phyloP scores from a whole-genome alignment of 768 basidiomycete genomes.

The Panellus pusillus region DNA sequence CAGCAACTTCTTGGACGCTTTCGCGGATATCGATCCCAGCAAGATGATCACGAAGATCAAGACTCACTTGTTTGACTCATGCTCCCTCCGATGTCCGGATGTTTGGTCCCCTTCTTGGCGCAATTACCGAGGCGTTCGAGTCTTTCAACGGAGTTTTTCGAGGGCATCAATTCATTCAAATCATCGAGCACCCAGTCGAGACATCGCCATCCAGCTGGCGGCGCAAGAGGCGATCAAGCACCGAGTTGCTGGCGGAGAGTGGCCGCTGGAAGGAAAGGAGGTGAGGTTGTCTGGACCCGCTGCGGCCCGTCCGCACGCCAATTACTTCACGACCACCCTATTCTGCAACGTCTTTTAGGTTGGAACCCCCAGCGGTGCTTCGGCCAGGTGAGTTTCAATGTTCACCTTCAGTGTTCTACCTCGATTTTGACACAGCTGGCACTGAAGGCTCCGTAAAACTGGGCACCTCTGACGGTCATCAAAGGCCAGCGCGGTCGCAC shows the following conservation, averaged over 20 bases:
- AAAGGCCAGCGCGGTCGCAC: constrained; percentile 10
- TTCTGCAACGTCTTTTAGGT: not conserved
- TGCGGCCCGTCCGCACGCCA: not conserved
- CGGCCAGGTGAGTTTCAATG: not conserved
- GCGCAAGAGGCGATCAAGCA: constrained; percentile 18
- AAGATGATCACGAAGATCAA: constrained; percentile 21
- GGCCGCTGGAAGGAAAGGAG: not conserved
- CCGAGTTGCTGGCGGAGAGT: constrained; percentile 20
- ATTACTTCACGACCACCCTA: not conserved
- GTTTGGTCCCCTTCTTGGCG: constrained; percentile 20
- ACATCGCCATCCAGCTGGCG: constrained; percentile 22
- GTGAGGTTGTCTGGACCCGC: not conserved
- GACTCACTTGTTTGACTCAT: constrained; percentile 17
- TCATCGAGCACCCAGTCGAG: constrained; percentile 30
- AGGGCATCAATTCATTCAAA: constrained; percentile 28
- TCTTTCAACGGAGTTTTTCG: constrained; percentile 31
- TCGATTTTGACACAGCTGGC: not conserved
- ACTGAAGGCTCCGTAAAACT: not conserved
- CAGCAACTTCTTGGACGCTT: constrained; percentile 23
- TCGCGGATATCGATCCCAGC: constrained; percentile 19
- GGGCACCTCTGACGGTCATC: not conserved
- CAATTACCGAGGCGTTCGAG: constrained; percentile 24
- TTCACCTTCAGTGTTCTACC: too few species aligned
- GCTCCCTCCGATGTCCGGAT: constrained; percentile 12
- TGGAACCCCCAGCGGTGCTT: not conserved